Evolutionary conservation across 163 green algal genomes (phyloP).

Genomic region (Chloroidium sp.): DNA sequence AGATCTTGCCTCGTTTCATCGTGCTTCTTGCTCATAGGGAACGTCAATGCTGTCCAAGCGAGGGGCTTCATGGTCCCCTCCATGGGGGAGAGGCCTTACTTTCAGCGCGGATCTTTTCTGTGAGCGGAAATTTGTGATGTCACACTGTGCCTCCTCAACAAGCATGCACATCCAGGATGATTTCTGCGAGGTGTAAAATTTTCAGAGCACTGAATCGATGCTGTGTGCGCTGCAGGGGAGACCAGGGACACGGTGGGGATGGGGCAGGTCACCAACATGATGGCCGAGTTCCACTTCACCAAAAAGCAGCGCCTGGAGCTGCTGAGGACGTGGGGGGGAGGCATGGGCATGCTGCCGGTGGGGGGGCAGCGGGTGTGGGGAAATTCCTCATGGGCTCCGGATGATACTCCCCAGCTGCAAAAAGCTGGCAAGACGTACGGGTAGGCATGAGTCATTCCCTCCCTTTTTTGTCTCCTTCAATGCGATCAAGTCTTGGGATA

Average conservation of each 20-base stretch:
- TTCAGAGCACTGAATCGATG: not conserved
- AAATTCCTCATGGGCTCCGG: conserved; percentile 56
- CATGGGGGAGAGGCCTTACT: too few species aligned
- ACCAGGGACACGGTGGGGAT: conserved; percentile 67
- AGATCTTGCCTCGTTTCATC: too few species aligned
- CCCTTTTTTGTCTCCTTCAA: too few species aligned
- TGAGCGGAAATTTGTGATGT: too few species aligned
- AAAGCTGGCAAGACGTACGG: conserved; percentile 28
- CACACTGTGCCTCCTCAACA: too few species aligned
- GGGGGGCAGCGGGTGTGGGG: conserved; percentile 71
- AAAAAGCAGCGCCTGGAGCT: conserved; percentile 17
- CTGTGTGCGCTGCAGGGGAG: conserved; percentile 40
- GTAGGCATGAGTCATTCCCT: conserved; percentile 8
- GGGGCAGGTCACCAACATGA: conserved; percentile 24
- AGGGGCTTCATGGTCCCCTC: too few species aligned
- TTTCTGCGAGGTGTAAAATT: too few species aligned
- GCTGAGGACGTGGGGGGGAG: conserved; percentile 65
- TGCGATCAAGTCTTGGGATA: too few species aligned
- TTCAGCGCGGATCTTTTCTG: too few species aligned
- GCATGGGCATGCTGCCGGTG: conserved; percentile 72
- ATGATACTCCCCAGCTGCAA: conserved; percentile 45
- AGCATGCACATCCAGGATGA: too few species aligned
- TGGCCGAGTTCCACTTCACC: conserved; percentile 32
- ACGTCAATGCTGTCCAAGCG: too few species aligned
- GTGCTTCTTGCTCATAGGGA: too few species aligned